phyloP scores from a whole-genome alignment of 495 filamentous ascomycete species.

The Aspergillus heteromorphus region DNA sequence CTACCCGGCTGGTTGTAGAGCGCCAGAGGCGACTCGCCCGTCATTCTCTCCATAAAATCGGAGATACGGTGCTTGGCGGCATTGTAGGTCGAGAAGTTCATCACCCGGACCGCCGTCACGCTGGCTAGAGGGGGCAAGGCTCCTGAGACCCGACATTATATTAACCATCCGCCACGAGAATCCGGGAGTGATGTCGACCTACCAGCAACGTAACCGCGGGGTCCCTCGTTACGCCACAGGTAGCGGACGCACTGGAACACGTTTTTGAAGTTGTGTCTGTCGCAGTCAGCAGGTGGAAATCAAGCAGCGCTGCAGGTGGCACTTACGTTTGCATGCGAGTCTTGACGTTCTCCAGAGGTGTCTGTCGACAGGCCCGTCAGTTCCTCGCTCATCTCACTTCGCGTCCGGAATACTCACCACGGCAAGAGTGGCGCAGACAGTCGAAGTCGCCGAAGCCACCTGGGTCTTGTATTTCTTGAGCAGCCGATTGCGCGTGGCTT shows the following conservation, averaged over 20 bases:
- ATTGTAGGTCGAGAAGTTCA: conserved; percentile 93
- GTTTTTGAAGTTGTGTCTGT: conserved; percentile 41
- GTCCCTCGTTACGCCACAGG: conserved; percentile 42
- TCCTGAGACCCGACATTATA: conserved; percentile 41
- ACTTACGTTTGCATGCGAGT: conserved; percentile 49
- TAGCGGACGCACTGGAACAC: conserved; percentile 38
- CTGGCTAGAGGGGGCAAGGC: conserved; percentile 75
- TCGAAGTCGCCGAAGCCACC: conserved; percentile 41
- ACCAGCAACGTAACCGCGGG: conserved; percentile 46
- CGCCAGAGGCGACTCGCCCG: conserved; percentile 64
- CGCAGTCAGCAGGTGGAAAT: conserved; percentile 2
- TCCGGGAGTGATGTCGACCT: conserved; percentile 8
- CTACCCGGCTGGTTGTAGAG: conserved; percentile 66
- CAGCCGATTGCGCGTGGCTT: conserved; percentile 33
- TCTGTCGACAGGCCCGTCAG: conserved; percentile 20
- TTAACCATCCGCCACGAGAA: neutral
- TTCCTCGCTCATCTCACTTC: neutral
- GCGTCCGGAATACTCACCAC: conserved; percentile 24
- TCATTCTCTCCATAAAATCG: conserved; percentile 37
- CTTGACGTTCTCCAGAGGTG: conserved; percentile 45
- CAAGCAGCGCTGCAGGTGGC: neutral
- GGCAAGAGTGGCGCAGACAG: conserved; percentile 40
- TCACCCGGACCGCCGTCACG: conserved; percentile 82
- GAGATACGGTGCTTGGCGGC: conserved; percentile 73
- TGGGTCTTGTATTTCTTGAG: conserved; percentile 44